These are phyloP conservation scores for Hypoxylon sp. DNA, from an alignment of 2,329 filamentous ascomycete species.

Conservation along the genomic window DNA sequence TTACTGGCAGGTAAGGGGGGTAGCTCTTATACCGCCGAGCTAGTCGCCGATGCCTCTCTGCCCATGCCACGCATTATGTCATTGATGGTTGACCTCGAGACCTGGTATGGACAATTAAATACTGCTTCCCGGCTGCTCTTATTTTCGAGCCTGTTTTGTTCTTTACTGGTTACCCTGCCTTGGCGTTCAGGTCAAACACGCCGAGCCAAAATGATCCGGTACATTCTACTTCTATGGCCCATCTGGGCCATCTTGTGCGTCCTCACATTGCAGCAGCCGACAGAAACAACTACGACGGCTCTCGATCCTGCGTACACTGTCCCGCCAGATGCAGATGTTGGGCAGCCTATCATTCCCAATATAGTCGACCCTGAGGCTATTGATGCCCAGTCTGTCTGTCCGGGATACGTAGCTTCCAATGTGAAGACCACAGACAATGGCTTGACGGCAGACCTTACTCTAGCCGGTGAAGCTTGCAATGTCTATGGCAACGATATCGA, in stretches of 20 bases:
- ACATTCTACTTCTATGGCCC: conserved; percentile 18
- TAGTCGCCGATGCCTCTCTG: conserved; percentile 22
- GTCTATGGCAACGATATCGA: conserved; percentile 80
- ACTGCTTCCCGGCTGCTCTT: conserved; percentile 33
- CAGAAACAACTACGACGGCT: conserved; percentile 3
- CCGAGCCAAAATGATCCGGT: conserved; percentile 21
- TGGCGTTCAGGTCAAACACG: conserved; percentile 21
- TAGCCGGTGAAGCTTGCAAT: conserved; percentile 77
- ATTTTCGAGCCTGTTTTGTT: conserved; percentile 33
- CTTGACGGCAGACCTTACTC: conserved; percentile 72
- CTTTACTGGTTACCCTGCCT: conserved; percentile 26
- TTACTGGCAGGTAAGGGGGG: conserved; percentile 9
- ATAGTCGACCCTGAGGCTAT: conserved; percentile 69
- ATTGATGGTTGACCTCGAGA: conserved; percentile 18
- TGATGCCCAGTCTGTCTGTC: conserved; percentile 70
- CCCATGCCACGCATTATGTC: conserved; percentile 24
- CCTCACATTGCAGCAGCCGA: conserved; percentile 17
- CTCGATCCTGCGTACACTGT: conserved; percentile 7
- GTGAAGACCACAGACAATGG: conserved; percentile 60
- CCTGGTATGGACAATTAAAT: conserved; percentile 34
- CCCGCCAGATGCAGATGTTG: conserved; percentile 49
- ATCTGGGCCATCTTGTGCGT: conserved; percentile 11
- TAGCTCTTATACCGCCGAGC: conserved; percentile 11
- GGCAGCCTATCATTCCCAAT: conserved; percentile 64
- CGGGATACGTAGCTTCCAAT: conserved; percentile 72